Base-by-base conservation (phyloP, 2,329 filamentous ascomycete genomes). In the Calonectria naviculata region DNA sequence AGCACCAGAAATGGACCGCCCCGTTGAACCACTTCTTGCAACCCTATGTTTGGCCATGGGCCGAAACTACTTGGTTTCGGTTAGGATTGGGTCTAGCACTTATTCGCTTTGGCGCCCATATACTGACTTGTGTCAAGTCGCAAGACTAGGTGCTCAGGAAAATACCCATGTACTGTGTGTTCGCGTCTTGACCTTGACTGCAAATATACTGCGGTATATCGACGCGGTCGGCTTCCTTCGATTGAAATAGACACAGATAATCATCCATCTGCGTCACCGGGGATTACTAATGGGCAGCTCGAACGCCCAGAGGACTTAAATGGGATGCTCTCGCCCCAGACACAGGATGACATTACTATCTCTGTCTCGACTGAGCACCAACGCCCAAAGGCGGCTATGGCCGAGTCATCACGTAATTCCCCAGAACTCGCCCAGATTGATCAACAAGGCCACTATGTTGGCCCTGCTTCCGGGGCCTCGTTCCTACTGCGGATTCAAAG, bases 131-230 rank as follows among this genome's bases (percentile, higher is more conserved):
- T 34, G 2, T 10, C 52, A 26, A 78, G 76, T 15, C 76, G 76
- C 19, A 79, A 79, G 31, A 78, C 77, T 46, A 71, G 75, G 29
- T 79, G 77, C 56, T 78, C 76, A 2, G 76, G 75, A 4, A 77
- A 73, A 49, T 78, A 74, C 52, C 75, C 75, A 4, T 78, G 76
- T 60, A 62, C 73, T 8, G 70, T 76, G 5, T 79, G 76, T 46
- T 73, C 75, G 1, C 76, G 74, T 0, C 71, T 78, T 19, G 52
- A 70, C 10, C 71, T 78, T 2, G 73, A 77, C 13, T 78, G 77
- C 28, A 75, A 71, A 31, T 78, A 75, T 44, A 79, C 76, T 7
- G 76, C 76, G 0, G 54, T 70, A 0, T 78, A 78, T 47, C 69
- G 76, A 15, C 72, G 77, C 3, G 77, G 76, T 7, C 73, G 74